Evolutionary conservation across 305 asterid genomes (phyloP).

Genomic region (Solanum chacoense): DNA sequence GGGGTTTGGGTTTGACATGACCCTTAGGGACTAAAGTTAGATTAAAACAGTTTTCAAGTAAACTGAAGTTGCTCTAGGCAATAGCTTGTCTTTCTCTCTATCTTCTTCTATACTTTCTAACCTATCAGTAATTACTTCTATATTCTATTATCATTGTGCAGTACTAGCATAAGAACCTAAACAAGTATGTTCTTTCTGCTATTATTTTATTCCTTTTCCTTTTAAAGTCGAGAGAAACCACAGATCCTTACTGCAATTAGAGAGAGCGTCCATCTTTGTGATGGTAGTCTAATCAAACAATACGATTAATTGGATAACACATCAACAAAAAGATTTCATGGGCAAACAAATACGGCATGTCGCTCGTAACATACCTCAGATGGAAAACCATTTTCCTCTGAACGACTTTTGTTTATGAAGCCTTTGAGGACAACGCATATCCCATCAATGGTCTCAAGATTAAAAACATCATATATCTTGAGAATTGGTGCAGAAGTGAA

Average conservation of each 20-base stretch:
- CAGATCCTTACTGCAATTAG: neutral
- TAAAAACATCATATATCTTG: constrained; percentile 38
- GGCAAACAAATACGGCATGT: neutral
- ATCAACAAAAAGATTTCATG: neutral
- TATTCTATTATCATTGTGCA: neutral
- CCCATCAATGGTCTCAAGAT: constrained; percentile 65
- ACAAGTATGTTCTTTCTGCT: neutral
- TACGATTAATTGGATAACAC: neutral
- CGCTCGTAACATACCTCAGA: constrained; percentile 35
- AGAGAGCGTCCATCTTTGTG: neutral
- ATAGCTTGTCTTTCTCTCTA: neutral
- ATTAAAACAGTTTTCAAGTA: neutral
- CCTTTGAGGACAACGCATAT: constrained; percentile 41
- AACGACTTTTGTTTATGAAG: constrained; percentile 45
- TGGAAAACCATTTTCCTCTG: constrained; percentile 52
- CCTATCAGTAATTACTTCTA: neutral
- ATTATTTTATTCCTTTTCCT: neutral
- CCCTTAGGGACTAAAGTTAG: neutral
- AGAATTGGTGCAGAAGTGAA: constrained; percentile 65
- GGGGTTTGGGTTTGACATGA: neutral
- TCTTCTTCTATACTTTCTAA: neutral
- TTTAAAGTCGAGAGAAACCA: neutral
- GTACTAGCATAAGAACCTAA: neutral
- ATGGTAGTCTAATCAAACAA: neutral
- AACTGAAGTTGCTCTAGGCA: neutral